Conservation (phyloP, 345 rosid species). For the Brassica cretica region DNA sequence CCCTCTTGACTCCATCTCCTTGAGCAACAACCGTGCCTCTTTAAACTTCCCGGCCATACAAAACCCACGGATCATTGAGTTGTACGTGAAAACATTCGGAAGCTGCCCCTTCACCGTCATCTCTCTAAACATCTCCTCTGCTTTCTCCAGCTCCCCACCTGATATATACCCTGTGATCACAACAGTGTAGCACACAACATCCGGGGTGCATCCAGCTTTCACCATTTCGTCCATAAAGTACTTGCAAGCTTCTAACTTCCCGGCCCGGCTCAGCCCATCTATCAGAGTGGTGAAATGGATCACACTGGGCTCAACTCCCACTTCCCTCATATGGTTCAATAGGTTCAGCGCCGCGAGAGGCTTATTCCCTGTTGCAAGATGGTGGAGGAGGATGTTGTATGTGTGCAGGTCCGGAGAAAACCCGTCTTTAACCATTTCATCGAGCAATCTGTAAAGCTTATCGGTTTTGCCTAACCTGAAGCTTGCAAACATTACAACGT, state of each 20-base stretch:
- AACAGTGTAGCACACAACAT: conserved; percentile 84
- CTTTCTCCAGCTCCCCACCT: conserved; percentile 73
- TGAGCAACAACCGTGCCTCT: conserved; percentile 69
- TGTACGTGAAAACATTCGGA: conserved; percentile 82
- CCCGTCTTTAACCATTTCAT: conserved; percentile 69
- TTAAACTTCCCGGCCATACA: conserved; percentile 75
- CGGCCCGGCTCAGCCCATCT: conserved; percentile 86
- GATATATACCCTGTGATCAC: conserved; percentile 71
- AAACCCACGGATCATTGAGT: conserved; percentile 81
- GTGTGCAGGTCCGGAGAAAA: conserved; percentile 79
- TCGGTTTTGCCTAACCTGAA: conserved; percentile 72
- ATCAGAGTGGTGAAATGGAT: conserved; percentile 84
- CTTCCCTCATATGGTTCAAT: conserved; percentile 76
- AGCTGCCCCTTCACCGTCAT: conserved; percentile 68
- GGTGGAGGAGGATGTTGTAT: conserved; percentile 77
- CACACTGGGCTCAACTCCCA: conserved; percentile 60
- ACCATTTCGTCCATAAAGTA: conserved; percentile 78
- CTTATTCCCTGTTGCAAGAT: conserved; percentile 73
- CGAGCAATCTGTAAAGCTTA: conserved; percentile 62
- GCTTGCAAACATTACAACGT: conserved; percentile 70
- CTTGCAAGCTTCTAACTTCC: conserved; percentile 81
- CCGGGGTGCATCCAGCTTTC: conserved; percentile 66
- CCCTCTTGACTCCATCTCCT: conserved; percentile 83
- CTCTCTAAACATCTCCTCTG: conserved; percentile 61
- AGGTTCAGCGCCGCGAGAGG: conserved; percentile 77